These are phyloP conservation scores for Candida nonsorbophila DNA, from an alignment of 805 yeast species.

Conservation along the genomic window DNA sequence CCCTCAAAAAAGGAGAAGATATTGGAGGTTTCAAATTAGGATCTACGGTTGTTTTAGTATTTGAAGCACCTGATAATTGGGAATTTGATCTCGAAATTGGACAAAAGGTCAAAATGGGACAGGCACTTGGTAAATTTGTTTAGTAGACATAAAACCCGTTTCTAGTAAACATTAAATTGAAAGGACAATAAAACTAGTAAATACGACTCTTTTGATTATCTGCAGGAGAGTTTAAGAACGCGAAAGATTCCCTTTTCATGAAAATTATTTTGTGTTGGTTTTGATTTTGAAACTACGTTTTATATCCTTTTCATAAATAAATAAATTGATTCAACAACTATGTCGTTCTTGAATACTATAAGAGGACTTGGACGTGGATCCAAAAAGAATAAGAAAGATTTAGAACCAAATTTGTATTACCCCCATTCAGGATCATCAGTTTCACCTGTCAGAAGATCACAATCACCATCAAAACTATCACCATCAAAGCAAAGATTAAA, in stretches of 20 bases:
- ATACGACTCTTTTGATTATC: neutral
- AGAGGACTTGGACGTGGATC: slow-evolving; percentile 44
- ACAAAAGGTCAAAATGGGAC: slow-evolving; percentile 82
- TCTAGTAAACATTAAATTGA: slow-evolving; percentile 1
- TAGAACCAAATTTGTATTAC: slow-evolving; percentile 21
- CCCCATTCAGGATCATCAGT: slow-evolving; percentile 26
- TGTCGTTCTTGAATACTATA: slow-evolving; percentile 45
- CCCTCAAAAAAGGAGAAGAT: slow-evolving; percentile 86
- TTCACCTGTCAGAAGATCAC: slow-evolving; percentile 30
- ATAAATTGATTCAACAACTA: slow-evolving; percentile 6
- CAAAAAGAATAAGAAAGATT: slow-evolving; percentile 38
- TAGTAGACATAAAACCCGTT: neutral
- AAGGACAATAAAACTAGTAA: neutral
- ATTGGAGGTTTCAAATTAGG: slow-evolving; percentile 97
- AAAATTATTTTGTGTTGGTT: too few species aligned
- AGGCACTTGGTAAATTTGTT: slow-evolving; percentile 55
- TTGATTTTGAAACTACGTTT: too few species aligned
- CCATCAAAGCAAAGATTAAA: slow-evolving; percentile 23
- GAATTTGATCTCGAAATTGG: slow-evolving; percentile 65
- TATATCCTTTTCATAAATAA: neutral
- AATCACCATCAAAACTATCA: slow-evolving; percentile 37
- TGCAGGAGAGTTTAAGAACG: neutral
- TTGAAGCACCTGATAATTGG: slow-evolving; percentile 88
- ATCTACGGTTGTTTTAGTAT: slow-evolving; percentile 91
- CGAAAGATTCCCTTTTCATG: neutral